Base-by-base conservation (phyloP, 2,329 filamentous ascomycete genomes). In the Beauveria sp. region DNA sequence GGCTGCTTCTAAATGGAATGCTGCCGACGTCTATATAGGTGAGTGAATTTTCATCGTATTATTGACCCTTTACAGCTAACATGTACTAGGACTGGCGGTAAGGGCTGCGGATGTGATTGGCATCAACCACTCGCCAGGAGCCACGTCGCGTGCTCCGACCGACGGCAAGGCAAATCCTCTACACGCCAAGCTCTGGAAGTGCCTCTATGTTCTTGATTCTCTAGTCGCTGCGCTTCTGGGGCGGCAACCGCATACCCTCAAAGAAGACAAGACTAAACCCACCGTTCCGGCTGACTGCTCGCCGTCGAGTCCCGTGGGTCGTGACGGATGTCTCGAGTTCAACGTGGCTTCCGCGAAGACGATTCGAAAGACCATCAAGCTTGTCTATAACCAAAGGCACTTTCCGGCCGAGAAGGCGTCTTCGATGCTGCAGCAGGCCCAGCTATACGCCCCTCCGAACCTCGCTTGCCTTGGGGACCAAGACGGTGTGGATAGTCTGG, bases 1-100 rank as follows among this genome's bases (percentile, higher is more conserved):
- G 18, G 77, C 80, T 2, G 78, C 84, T 16, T 85, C 84, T 1
- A 86, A 82, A 69, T 77, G 84, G 18, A 88, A 88, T 65, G 81
- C 83, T 5, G 83, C 86, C 0, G 87, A 86, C 71, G 78, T 79
- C 18, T 84, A 87, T 62, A 78, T 83, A 53, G 85, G 86, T 80
- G 73, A 71, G 75, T 65, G 22, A 28, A 0, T 18, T 43, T 49
- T 20, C 49, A 16, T 53, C 2, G 28, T 14, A 2, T 30, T 30
- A 3, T 43, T 38, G 34, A 34, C 5, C 38, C 43, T 42, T 54
- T 4, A 8, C 2, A 24, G 51, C 66, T 69, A 38, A 68, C 59
- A 63, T 42, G 30, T 38, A 5, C 4, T 64, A 86, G 84, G 82
- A 8, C 84, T 85, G 80, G 86, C 86, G 24, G 81, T 86, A 51